Conservation (phyloP, 768 basidiomycete species). For the Pluteus cervinus region DNA sequence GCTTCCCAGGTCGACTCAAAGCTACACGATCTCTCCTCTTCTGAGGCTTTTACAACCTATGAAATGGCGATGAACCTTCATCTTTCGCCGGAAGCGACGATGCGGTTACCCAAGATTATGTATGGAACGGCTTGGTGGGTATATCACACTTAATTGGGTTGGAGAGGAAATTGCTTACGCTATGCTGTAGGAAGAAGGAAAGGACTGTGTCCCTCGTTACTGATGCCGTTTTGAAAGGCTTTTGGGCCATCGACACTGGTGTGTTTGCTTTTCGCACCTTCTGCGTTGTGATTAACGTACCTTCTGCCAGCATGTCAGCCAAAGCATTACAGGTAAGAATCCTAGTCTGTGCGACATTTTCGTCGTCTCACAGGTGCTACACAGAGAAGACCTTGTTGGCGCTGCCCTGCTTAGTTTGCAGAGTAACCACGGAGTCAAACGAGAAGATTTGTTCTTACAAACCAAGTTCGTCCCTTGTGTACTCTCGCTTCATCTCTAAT, state of each 20-base stretch:
- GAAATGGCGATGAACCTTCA: too few relatives aligned
- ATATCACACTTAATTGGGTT: not conserved
- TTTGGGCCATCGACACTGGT: constrained; percentile 83
- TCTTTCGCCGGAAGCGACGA: too few relatives aligned
- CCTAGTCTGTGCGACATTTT: not conserved
- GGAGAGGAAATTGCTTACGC: constrained; percentile 3
- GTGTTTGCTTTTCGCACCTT: constrained; percentile 14
- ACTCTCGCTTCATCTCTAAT: not conserved
- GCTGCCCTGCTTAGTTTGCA: constrained; percentile 56
- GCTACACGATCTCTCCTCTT: too few relatives aligned
- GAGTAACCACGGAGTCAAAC: constrained; percentile 51
- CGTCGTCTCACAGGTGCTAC: constrained; percentile 1
- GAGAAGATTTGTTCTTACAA: constrained; percentile 72
- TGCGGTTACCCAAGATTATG: constrained; percentile 47
- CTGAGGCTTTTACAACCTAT: too few relatives aligned
- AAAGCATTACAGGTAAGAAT: constrained; percentile 60
- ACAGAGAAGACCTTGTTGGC: constrained; percentile 77
- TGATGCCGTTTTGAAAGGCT: constrained; percentile 69
- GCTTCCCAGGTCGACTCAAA: too few relatives aligned
- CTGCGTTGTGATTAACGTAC: not conserved
- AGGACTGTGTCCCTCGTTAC: constrained; percentile 62
- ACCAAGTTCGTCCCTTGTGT: constrained; percentile 51
- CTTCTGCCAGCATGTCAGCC: constrained; percentile 53
- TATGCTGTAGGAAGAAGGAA: constrained; percentile 63
- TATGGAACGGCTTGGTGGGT: constrained; percentile 59